These are phyloP conservation scores for Epithemia pelagica DNA, from an alignment of 108 stramenopile species.

Conservation along the genomic window DNA sequence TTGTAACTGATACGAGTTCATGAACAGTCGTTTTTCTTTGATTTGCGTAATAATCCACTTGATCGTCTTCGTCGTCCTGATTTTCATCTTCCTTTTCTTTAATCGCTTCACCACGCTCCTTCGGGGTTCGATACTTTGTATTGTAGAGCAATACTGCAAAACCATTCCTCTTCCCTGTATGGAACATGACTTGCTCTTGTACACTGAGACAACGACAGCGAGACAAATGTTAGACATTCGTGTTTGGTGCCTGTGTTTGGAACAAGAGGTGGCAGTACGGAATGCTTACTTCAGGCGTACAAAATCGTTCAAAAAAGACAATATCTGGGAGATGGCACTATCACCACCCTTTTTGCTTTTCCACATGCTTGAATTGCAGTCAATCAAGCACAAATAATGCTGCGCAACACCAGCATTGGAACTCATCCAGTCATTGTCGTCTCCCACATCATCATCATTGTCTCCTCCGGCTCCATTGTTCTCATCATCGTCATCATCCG, in stretches of 20 bases:
- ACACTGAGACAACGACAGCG: neutral
- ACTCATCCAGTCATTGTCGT: neutral
- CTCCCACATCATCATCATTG: neutral
- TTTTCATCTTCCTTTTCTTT: conserved; percentile 15
- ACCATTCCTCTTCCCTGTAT: conserved; percentile 61
- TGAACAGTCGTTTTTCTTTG: conserved; percentile 23
- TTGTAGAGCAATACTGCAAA: conserved; percentile 54
- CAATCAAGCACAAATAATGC: neutral
- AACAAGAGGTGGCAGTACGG: neutral
- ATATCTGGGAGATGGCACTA: neutral
- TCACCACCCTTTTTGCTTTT: neutral
- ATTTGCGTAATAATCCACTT: conserved; percentile 24
- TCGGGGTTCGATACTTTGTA: conserved; percentile 9
- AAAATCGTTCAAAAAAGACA: neutral
- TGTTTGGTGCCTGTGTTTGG: no score
- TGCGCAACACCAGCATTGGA: neutral
- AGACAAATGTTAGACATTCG: no score
- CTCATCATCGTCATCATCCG: neutral
- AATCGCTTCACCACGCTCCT: neutral
- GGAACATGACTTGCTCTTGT: conserved; percentile 28
- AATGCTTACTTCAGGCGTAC: neutral
- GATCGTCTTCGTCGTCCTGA: conserved; percentile 20
- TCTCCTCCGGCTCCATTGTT: neutral
- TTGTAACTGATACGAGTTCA: conserved; percentile 40
- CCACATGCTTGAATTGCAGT: neutral